Percentiles rank a stretch among this genome's conserved stretches.
phyloP scores from a whole-genome alignment of 129 eudicot species.

The Arctium lappa region DNA sequence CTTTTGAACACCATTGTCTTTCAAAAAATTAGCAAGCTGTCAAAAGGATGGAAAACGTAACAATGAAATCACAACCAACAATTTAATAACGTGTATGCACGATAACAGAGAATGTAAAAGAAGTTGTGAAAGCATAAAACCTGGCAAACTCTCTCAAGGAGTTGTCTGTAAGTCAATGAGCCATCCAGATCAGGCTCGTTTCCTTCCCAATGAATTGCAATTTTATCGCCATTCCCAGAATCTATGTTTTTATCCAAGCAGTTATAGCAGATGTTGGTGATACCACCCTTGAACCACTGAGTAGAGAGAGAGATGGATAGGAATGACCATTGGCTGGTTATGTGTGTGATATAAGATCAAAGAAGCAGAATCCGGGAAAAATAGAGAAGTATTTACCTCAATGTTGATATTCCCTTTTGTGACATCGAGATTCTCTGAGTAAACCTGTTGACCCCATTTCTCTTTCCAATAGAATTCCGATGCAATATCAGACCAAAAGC shows the following conservation, averaged over 20 bases:
- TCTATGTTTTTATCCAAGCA: slow-evolving; percentile 80
- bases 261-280: slow-evolving; percentile 92
- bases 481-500: slow-evolving; percentile 96
- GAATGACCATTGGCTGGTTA: not conserved
- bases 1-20: slow-evolving; percentile 74
- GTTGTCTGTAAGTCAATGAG: slow-evolving; percentile 77
- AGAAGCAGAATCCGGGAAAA: not conserved
- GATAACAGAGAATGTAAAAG: not conserved
- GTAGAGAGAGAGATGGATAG: not conserved
- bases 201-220: slow-evolving; percentile 94
- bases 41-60: slow-evolving; percentile 6
- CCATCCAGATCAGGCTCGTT: slow-evolving; percentile 75
- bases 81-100: not conserved
- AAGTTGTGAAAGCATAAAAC: slow-evolving; percentile 22
- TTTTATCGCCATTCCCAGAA: slow-evolving; percentile 73
- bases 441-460: slow-evolving; percentile 66
- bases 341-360: not conserved
- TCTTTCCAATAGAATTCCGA: slow-evolving; percentile 75
- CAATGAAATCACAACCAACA: slow-evolving; percentile 15
- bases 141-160: slow-evolving; percentile 89
- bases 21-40: slow-evolving; percentile 92
- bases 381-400: slow-evolving; percentile 45
- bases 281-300: slow-evolving; percentile 98
- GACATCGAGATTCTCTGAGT: slow-evolving; percentile 74
- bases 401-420: slow-evolving; percentile 71